These are phyloP conservation scores for Monosporascus sp. DNA, from an alignment of 2,329 filamentous ascomycete genomes.

Conservation along the genomic window DNA sequence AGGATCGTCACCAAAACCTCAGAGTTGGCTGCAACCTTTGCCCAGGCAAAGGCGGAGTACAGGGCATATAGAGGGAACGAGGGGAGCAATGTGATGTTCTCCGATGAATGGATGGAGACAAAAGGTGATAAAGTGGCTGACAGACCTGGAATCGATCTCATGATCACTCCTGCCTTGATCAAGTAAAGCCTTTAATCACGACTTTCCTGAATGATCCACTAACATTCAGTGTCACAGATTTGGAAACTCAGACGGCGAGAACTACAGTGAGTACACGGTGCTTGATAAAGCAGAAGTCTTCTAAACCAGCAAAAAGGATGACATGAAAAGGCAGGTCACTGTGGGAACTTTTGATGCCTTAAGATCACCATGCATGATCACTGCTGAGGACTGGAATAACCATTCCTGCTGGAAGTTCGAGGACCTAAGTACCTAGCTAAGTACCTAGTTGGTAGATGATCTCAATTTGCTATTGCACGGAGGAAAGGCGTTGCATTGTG, in stretches of 20 bases:
- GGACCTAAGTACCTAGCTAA: background rate
- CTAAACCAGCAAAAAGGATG: background rate
- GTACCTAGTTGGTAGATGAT: background rate
- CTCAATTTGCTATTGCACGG: background rate
- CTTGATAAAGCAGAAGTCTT: background rate
- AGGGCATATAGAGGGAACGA: rapidly evolving
- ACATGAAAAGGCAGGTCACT: background rate
- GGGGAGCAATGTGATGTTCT: background rate
- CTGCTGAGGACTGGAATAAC: background rate
- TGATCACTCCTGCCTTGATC: background rate
- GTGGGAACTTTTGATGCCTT: background rate
- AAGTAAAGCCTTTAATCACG: background rate
- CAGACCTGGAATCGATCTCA: background rate
- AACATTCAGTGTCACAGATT: background rate
- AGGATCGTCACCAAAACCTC: background rate
- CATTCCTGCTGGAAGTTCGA: background rate
- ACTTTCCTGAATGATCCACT: background rate
- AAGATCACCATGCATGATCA: background rate
- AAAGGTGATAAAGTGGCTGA: background rate
- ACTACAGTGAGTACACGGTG: background rate
- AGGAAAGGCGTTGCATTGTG: background rate
- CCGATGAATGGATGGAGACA: background rate
- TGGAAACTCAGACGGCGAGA: background rate
- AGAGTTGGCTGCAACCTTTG: background rate
- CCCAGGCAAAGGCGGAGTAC: background rate